A percentile compares a stretch with the other conserved stretches of the same genome.
Evolutionary conservation across 2,329 filamentous ascomycete genomes (phyloP).

Genomic region (Rhinocladiella mackenziei): DNA sequence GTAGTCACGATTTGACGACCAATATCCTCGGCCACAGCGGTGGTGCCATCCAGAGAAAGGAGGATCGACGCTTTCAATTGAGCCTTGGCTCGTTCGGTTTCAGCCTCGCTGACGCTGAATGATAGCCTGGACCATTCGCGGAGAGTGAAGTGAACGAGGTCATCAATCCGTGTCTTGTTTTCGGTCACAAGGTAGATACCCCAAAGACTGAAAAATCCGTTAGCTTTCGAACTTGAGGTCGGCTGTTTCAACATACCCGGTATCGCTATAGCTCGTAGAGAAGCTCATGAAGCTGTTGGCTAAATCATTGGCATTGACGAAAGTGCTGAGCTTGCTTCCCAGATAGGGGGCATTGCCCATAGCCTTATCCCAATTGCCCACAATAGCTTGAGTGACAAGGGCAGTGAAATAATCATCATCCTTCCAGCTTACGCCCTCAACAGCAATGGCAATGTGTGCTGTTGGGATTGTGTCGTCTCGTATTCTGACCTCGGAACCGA

Average conservation of each 20-base stretch:
- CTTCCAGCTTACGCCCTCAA: slow-evolving; percentile 99
- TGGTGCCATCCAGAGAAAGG: slow-evolving; percentile 94
- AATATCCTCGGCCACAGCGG: slow-evolving; percentile 95
- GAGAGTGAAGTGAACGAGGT: slow-evolving; percentile 96
- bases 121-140: slow-evolving; percentile 97
- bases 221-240: slow-evolving; percentile 4
- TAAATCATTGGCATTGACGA: slow-evolving; percentile 89
- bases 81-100: slow-evolving; percentile 97
- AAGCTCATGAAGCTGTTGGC: slow-evolving; percentile 99
- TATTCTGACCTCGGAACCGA: slow-evolving; percentile 92
- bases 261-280: slow-evolving; percentile 98
- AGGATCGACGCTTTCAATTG: slow-evolving; percentile 98
- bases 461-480: slow-evolving; percentile 94
- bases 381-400: slow-evolving; percentile 94
- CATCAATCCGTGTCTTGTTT: slow-evolving; percentile 80
- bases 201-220: slow-evolving; percentile 69
- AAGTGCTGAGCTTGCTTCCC: slow-evolving; percentile 94
- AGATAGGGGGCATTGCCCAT: slow-evolving; percentile 97
- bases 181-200: slow-evolving; percentile 98
- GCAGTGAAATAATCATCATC: slow-evolving; percentile 99
- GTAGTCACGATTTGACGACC: slow-evolving; percentile 98
- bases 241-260: slow-evolving; percentile 63
- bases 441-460: slow-evolving; percentile 95
- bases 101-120: slow-evolving; percentile 78
- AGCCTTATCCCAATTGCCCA: slow-evolving; percentile 99